phyloP scores from a whole-genome alignment of 306 rosid species.

The Vigna hirtella region DNA sequence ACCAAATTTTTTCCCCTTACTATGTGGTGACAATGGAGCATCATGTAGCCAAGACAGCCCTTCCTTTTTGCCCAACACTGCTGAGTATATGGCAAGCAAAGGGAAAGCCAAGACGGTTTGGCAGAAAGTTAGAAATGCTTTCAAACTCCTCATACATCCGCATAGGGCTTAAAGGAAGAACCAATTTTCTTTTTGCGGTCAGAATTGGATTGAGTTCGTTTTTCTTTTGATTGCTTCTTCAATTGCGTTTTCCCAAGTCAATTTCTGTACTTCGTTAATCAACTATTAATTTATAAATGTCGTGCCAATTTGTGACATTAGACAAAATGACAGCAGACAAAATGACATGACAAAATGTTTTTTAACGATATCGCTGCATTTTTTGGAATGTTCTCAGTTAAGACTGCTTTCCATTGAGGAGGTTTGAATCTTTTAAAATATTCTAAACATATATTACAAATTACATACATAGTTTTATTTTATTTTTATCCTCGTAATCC shows the following conservation, averaged over 20 bases:
- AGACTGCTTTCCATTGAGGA: neutral
- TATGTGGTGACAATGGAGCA: conserved; percentile 13
- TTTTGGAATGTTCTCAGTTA: neutral
- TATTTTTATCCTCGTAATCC: too few species aligned
- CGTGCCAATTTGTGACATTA: neutral
- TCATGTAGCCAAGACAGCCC: neutral
- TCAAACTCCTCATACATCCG: conserved; percentile 38
- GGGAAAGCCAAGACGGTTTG: conserved; percentile 51
- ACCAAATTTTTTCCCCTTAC: neutral
- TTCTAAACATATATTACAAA: too few species aligned
- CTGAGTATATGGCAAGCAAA: neutral
- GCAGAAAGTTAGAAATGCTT: conserved; percentile 44
- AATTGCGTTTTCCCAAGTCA: neutral
- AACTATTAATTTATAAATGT: too few species aligned
- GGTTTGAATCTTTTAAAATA: too few species aligned
- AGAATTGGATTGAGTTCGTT: neutral
- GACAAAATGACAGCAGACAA: too few species aligned
- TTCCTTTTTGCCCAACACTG: neutral
- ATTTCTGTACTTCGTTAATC: too few species aligned
- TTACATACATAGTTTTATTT: too few species aligned
- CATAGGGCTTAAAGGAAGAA: conserved; percentile 43
- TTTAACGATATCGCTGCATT: neutral
- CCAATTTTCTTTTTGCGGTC: neutral
- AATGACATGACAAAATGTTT: neutral
- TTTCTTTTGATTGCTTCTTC: neutral